phyloP scores from a whole-genome alignment of 352 stramenopile species.

The Globisporangium radiosum region DNA sequence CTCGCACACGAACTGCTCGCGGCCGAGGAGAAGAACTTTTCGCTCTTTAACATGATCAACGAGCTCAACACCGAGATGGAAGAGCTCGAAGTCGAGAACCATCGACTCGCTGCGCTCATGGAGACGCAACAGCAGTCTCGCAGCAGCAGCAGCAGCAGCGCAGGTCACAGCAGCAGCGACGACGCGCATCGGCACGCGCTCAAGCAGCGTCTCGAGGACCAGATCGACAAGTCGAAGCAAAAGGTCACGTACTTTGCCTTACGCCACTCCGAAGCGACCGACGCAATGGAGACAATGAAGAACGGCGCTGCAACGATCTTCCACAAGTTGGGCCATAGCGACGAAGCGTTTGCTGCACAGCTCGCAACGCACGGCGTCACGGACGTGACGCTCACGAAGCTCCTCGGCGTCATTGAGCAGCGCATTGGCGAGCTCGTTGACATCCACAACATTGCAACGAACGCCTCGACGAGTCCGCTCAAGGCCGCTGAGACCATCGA shows the following conservation, averaged over 20 bases:
- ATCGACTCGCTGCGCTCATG: slow-evolving; percentile 53
- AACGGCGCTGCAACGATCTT: slow-evolving; percentile 67
- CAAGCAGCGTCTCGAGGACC: slow-evolving; percentile 69
- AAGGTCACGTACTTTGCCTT: slow-evolving; percentile 65
- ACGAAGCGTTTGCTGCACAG: slow-evolving; percentile 70
- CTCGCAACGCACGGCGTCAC: slow-evolving; percentile 64
- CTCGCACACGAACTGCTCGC: slow-evolving; percentile 80
- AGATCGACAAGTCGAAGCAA: slow-evolving; percentile 81
- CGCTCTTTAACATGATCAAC: slow-evolving; percentile 93
- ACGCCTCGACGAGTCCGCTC: slow-evolving; percentile 17
- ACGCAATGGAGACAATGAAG: slow-evolving; percentile 71
- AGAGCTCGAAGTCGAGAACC: slow-evolving; percentile 81
- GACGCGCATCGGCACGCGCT: slow-evolving; percentile 50
- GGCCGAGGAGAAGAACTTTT: slow-evolving; percentile 93
- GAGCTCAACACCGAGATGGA: slow-evolving; percentile 91
- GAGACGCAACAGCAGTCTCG: slow-evolving; percentile 19
- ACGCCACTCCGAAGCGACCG: slow-evolving; percentile 49
- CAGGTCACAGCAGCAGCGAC: slow-evolving; percentile 30
- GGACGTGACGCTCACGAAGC: slow-evolving; percentile 73
- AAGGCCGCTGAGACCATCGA: slow-evolving; percentile 17
- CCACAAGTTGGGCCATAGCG: slow-evolving; percentile 71
- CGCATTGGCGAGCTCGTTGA: slow-evolving; percentile 80
- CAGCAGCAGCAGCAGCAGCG: slow-evolving; percentile 24
- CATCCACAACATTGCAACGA: slow-evolving; percentile 81
- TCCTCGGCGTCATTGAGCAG: slow-evolving; percentile 82